Base-by-base conservation (phyloP, 306 rosid species). In the Ormosia semicastrata region DNA sequence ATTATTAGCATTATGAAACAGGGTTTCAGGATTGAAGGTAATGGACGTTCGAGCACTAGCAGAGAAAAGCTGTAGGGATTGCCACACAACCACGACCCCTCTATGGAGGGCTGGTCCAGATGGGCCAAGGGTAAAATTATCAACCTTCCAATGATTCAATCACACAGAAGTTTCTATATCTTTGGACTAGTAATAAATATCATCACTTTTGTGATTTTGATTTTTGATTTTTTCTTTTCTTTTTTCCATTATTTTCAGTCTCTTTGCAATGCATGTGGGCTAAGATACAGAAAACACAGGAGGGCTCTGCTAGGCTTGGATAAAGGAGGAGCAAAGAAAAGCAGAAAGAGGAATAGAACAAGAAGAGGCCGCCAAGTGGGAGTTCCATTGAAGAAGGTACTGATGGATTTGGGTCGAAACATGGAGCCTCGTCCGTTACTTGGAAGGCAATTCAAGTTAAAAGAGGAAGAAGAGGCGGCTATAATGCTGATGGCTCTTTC, bases 381-480 rank as follows among this genome's bases (percentile, higher is more conserved):
- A 24, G 24, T 24, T 24, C 24, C 24, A 24, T 24, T 57, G 60
- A 72, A 63, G 8, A 17, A 71, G 40, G 79, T 46, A 47, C 64
- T 73, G 12, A 41, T 84, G 39, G 72, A 32, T 32, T 62, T 62
- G 33, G 67, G 39, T 29, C 14, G 75, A 60, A 47, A 83, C 70
- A 54, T n/a, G 50, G 77, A 34, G 65, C 65, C 24, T 9, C 47
- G 54, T 54, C 18, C 3, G 7, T 53, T 63, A 56, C 78, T 57
- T 56, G 75, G 54, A 39, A 75, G 54, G 18, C 72, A 50, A 36
- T 37, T 44, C 11, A 44, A 50, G 78, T 29, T 80, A 6, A 81
- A 64, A 80, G 90, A 87, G 72, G 90, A 87, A 80, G 89, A 87
- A 77, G 75, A 76, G 39, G 87, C 89, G 0, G 87, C 90, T 50